phyloP scores from a whole-genome alignment of 2,329 filamentous ascomycete species.

The Sclerotinia minor region DNA sequence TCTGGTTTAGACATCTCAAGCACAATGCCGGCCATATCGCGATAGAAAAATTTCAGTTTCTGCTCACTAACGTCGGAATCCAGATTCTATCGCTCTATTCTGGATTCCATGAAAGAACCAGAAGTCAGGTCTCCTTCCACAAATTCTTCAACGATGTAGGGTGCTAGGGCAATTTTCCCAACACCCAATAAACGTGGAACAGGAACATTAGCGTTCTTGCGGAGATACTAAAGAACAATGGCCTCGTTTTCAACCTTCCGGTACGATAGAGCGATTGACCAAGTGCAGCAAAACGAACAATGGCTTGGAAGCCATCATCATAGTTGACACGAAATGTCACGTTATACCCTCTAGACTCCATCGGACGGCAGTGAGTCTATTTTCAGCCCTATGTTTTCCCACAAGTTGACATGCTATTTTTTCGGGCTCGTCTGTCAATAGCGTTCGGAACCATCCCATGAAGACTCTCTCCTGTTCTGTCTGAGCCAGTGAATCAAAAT shows the following conservation, averaged over 20 bases:
- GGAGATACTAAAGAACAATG: slow-evolving; percentile 34
- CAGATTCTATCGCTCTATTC: slow-evolving; percentile 35
- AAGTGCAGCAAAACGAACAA: slow-evolving; percentile 34
- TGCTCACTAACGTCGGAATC: slow-evolving; percentile 36
- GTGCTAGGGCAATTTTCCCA: slow-evolving; percentile 31
- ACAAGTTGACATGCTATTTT: background rate
- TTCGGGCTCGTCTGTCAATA: background rate
- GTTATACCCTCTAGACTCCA: background rate
- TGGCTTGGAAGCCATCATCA: slow-evolving; percentile 4
- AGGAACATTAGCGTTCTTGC: slow-evolving; percentile 34
- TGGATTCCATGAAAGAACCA: slow-evolving; percentile 35
- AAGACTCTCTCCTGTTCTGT: background rate
- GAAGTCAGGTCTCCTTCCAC: slow-evolving; percentile 30
- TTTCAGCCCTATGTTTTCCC: background rate
- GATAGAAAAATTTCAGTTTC: slow-evolving; percentile 26
- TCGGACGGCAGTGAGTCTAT: background rate
- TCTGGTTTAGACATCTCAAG: slow-evolving; percentile 27
- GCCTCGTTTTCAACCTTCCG: slow-evolving; percentile 39
- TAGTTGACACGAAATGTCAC: background rate
- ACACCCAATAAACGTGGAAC: slow-evolving; percentile 29
- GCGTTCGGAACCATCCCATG: background rate
- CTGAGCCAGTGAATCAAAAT: background rate
- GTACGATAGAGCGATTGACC: slow-evolving; percentile 38
- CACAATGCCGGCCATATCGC: slow-evolving; percentile 28
- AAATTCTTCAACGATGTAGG: slow-evolving; percentile 45